Base-by-base conservation (phyloP, 768 basidiomycete genomes). In the Gloeophyllum trabeum region DNA sequence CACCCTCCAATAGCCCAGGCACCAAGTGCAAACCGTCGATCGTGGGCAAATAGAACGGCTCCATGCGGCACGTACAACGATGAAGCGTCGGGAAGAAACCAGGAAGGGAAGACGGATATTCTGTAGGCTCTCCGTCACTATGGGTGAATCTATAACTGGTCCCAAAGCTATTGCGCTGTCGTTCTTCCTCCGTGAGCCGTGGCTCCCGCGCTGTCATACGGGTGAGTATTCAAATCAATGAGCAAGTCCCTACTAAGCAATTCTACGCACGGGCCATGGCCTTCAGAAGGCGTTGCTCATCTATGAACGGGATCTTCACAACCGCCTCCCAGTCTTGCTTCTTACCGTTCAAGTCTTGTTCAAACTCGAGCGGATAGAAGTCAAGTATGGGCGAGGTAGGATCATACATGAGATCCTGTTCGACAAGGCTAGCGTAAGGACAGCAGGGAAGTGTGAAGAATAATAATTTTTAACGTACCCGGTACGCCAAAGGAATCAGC, bases 321-420 rank as follows among this genome's bases (percentile, higher is more conserved):
- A 98, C 77, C 0, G 96, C 94, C 59, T 99, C 96, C 96, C 96
- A 99, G 20, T 97, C 94, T 51, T 85, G 81, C 58, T 92, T 98
- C 73, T 99, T 99, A 24, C 96, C 96, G 51, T 99, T 98, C 55
- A 96, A 62, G 63, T 99, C 96, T 49, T 75, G 79, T 49, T 89
- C 91, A 50, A 98, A 98, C 41, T 91, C 81, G 13, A 68, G 49
- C 2, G 96, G 96, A 58, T 99, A 99, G 66, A 98, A 98, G 55
- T 94, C 89, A 38, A 89, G 57, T 51, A 99, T 96, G 0, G 89
- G 75, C 2, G 94, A 98, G 46, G 72, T 80, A 2, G 76, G 61
- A 48, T 82, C 79, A 47, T 69, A 78, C 94, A 98, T 96, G 35
- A 98, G 66, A 49, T 96, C 91, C 89, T 93, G 51, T 18, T 22